Evolutionary conservation across 139 green algal genomes (phyloP).

Genomic region (Chlorella vulgaris): DNA sequence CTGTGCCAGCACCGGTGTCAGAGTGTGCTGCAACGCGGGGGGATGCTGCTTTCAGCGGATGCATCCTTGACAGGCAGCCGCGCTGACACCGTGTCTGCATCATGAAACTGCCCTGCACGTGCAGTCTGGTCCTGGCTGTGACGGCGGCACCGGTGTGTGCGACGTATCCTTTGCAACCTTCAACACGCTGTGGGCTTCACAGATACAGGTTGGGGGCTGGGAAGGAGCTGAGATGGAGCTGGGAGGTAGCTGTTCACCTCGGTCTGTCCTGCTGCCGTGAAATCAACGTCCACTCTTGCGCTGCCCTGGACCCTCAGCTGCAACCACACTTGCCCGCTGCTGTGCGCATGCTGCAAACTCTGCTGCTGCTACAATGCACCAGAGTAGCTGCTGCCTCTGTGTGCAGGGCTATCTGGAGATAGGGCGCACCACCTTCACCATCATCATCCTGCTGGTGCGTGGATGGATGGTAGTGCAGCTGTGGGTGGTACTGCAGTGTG

Average conservation of each 20-base stretch:
- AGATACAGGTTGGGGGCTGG: conserved; percentile 47
- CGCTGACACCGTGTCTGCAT: too few species aligned
- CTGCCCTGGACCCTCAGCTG: too few species aligned
- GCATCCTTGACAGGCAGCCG: too few species aligned
- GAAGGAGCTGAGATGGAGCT: background rate
- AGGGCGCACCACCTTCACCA: conserved; percentile 85
- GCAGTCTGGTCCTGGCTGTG: conserved; percentile 7
- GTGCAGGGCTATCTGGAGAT: conserved; percentile 84
- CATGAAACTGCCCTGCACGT: background rate
- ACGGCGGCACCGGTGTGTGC: background rate
- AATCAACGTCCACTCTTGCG: conserved; percentile 3
- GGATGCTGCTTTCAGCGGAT: too few species aligned
- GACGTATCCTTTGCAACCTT: conserved; percentile 19
- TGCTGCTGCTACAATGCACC: background rate
- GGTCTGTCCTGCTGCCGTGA: background rate
- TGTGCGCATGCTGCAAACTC: background rate
- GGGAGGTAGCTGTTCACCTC: background rate
- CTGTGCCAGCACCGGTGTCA: too few species aligned
- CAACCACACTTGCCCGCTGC: background rate
- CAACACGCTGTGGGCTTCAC: conserved; percentile 63
- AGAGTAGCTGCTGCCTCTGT: background rate
- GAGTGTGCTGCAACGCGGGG: too few species aligned
- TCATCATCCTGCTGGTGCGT: conserved; percentile 75
- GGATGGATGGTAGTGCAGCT: too few species aligned
- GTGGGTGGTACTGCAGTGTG: too few species aligned